phyloP scores from a whole-genome alignment of 129 eudicot genomes.

The Flaveria brownii region DNA sequence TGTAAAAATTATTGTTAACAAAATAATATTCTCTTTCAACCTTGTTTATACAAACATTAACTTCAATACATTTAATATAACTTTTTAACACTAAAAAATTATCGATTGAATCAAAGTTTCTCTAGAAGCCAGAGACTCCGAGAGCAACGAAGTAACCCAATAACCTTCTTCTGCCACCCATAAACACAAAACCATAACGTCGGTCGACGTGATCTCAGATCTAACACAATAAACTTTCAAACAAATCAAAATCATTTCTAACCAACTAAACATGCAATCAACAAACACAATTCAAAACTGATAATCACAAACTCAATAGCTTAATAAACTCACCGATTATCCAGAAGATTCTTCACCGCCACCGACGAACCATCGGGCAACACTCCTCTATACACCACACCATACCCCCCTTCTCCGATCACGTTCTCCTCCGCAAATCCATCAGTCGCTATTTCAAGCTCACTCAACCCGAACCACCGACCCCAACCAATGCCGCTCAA shows the following conservation, averaged over 20 bases:
- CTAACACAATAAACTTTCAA: not conserved
- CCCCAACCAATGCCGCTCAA: conserved; percentile 65
- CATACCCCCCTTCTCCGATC: conserved; percentile 93
- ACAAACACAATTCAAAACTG: not conserved
- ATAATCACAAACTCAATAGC: not conserved
- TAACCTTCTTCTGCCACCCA: conserved; percentile 24
- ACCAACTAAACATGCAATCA: not conserved
- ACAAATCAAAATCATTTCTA: conserved; percentile 26
- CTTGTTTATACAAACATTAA: too few relatives aligned
- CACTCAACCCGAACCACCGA: conserved; percentile 65
- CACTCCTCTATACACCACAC: conserved; percentile 65
- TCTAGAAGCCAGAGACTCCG: conserved; percentile 18
- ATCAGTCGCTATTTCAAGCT: conserved; percentile 59
- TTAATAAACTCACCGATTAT: conserved; percentile 58
- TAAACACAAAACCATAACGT: conserved; percentile 33
- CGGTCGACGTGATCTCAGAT: conserved; percentile 20
- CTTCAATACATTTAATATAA: too few relatives aligned
- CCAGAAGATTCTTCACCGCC: conserved; percentile 71
- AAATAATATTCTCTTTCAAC: too few relatives aligned
- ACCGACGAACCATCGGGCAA: conserved; percentile 63
- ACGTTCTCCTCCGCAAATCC: conserved; percentile 57
- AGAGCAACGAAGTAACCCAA: conserved; percentile 13
- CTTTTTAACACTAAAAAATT: not conserved
- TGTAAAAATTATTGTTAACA: too few relatives aligned
- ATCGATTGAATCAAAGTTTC: conserved; percentile 15